Conservation (phyloP, 805 yeast genomes). For the Osmozyma mogii region DNA sequence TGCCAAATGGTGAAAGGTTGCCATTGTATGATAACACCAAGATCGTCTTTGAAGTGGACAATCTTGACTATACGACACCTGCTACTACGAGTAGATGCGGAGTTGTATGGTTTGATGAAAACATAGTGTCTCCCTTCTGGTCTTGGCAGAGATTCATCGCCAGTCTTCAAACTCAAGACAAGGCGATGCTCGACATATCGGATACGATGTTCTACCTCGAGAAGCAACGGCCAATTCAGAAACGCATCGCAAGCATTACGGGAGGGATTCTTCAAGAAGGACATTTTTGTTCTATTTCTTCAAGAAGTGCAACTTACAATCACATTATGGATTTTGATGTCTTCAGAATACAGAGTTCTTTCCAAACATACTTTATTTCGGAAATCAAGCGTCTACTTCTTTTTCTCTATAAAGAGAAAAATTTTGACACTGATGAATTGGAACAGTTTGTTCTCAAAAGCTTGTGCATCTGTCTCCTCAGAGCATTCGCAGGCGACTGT, state of each 20-base stretch:
- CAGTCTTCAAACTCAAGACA: too few relatives aligned
- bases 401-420: slow-evolving; percentile 4
- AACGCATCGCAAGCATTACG: too few relatives aligned
- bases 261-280: too few relatives aligned
- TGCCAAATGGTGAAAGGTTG: slow-evolving; percentile 86
- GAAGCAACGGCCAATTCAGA: too few relatives aligned
- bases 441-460: slow-evolving; percentile 22
- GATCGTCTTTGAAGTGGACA: slow-evolving; percentile 71
- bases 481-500: slow-evolving; percentile 65
- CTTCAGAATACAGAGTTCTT: slow-evolving; percentile 29
- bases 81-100: slow-evolving; percentile 95
- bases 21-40: slow-evolving; percentile 55
- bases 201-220: too few relatives aligned
- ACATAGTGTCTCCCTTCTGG: background rate
- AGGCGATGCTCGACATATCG: too few relatives aligned
- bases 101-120: slow-evolving; percentile 61
- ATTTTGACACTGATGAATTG: slow-evolving; percentile 16
- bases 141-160: background rate
- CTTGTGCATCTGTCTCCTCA: slow-evolving; percentile 36
- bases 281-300: too few relatives aligned
- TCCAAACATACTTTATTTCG: slow-evolving; percentile 30
- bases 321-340: slow-evolving; percentile 49
- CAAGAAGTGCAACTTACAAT: too few relatives aligned
- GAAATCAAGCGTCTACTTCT: too few relatives aligned
- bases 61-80: slow-evolving; percentile 61